phyloP scores from a whole-genome alignment of 148 eudicot genomes.

The Spergularia bocconei region DNA sequence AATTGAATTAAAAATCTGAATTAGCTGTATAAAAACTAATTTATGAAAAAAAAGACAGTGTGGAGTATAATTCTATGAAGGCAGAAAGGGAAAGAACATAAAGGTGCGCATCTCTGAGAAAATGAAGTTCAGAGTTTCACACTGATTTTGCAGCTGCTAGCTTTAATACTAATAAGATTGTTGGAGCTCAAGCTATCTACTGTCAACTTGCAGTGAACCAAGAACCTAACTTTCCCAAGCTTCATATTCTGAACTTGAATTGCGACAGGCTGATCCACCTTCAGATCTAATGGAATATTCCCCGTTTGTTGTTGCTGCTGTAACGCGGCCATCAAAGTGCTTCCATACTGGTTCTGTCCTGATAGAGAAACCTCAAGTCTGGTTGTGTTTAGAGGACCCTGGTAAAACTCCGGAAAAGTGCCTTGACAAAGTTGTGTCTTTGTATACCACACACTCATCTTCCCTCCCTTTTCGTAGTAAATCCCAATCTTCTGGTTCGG shows the following conservation, averaged over 20 bases:
- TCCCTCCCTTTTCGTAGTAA: slow-evolving; percentile 71
- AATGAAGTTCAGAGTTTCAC: slow-evolving; percentile 43
- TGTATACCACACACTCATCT: slow-evolving; percentile 68
- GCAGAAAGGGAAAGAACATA: not conserved
- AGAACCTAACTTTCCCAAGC: slow-evolving; percentile 58
- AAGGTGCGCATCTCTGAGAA: not conserved
- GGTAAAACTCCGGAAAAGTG: slow-evolving; percentile 64
- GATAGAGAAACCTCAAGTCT: slow-evolving; percentile 43
- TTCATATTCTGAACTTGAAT: slow-evolving; percentile 57
- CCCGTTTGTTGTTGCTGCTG: slow-evolving; percentile 78
- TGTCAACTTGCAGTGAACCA: slow-evolving; percentile 56
- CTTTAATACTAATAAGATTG: slow-evolving; percentile 56
- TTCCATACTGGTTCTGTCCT: slow-evolving; percentile 74
- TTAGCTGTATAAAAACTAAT: too few relatives aligned
- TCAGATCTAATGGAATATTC: slow-evolving; percentile 64
- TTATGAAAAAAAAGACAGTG: too few relatives aligned
- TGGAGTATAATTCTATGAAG: too few relatives aligned
- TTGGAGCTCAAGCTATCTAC: slow-evolving; percentile 68
- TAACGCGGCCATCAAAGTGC: slow-evolving; percentile 54
- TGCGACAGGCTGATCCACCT: slow-evolving; percentile 67
- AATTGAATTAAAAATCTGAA: too few relatives aligned
- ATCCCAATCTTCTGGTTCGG: slow-evolving; percentile 85
- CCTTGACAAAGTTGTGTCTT: slow-evolving; percentile 70
- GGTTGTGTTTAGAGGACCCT: slow-evolving; percentile 61
- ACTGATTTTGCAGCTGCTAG: slow-evolving; percentile 63